A percentile compares a stretch with the other conserved stretches of the same genome.
phyloP scores from a whole-genome alignment of 352 stramenopile genomes.

The Globisporangium orthogonon region DNA sequence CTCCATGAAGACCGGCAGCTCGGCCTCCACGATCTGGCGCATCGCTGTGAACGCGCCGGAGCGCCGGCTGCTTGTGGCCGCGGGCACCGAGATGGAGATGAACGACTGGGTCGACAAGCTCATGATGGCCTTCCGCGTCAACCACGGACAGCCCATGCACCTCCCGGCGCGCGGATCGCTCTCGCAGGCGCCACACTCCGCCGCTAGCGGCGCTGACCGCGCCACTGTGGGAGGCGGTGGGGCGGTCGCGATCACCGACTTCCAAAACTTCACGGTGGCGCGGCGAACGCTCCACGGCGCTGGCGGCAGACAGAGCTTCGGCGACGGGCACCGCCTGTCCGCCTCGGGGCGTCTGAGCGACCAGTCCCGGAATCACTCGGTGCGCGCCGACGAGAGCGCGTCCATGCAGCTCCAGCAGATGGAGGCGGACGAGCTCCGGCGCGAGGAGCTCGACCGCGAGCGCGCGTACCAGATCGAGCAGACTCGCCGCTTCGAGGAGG shows the following conservation, averaged over 20 bases:
- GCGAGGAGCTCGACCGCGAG: conserved; percentile 10
- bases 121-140: conserved; percentile 54
- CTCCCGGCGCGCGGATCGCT: conserved; percentile 15
- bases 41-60: conserved; percentile 60
- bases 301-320: conserved; percentile 36
- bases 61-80: conserved; percentile 54
- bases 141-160: conserved; percentile 27
- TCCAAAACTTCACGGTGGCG: conserved; percentile 73
- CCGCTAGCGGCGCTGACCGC: background rate
- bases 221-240: background rate
- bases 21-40: conserved; percentile 70
- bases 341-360: conserved; percentile 14
- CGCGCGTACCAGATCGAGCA: conserved; percentile 13
- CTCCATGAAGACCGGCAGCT: conserved; percentile 68
- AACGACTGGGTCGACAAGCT: conserved; percentile 82
- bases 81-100: conserved; percentile 79
- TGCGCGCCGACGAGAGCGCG: conserved; percentile 15
- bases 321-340: conserved; percentile 26
- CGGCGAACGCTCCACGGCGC: conserved; percentile 25
- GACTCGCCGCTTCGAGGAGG: conserved; percentile 13
- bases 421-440: conserved; percentile 4
- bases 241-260: conserved; percentile 40
- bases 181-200: conserved; percentile 2
- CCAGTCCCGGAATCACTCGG: conserved; percentile 19
- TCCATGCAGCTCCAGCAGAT: conserved; percentile 6